Evolutionary conservation across 2,329 filamentous ascomycete genomes (phyloP), one percentile per base, ranked within the genome.

Genomic region (Cercospora sojina): DNA sequence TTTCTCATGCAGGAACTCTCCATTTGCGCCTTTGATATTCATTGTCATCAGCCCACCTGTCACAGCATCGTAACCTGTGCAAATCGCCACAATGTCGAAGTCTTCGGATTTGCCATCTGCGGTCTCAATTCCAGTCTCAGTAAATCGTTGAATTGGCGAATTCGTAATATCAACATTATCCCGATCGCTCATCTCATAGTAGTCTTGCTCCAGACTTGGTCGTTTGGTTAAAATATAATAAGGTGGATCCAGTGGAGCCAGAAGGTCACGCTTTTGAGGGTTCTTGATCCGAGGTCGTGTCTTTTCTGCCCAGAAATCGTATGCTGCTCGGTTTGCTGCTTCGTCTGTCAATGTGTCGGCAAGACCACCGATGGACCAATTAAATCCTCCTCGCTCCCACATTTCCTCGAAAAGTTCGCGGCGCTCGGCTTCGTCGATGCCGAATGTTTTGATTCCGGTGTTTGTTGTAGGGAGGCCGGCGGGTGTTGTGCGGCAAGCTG

Each of bases 231-330:
- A 79, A 62, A 80, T 82, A 0, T 78, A 77, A 67, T 82, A 80
- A 0, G 79, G 79, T 9, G 78, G 75, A 62, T 79, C 73, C 10
- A 78, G 66, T 0, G 81, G 81, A 2, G 80, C 80, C 13, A 83
- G 68, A 12, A 82, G 78, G 32, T 81, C 80, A 10, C 78, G 74
- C 74, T 82, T 83, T 53, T 72, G 69, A 0, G 80, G 79, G 68
- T 82, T 78, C n/a, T 74, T 74, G 64, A 83, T 82, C 9, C 81
- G 74, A 12, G 75, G 78, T 7, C 79, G 74, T 1, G 77, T 79
- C 74, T 82, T 82, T 71, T 79, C 79, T 0, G 74, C 76, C 81
- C 81, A 83, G 73, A 81, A 83, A 41, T 81, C 73, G 69, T 82
- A 70, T 12, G 53, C 41, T 43, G 60, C 66, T 9, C 20, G 60